Evolutionary conservation across 352 stramenopile genomes (phyloP).

Genomic region (Paralagenidium karlingii): DNA sequence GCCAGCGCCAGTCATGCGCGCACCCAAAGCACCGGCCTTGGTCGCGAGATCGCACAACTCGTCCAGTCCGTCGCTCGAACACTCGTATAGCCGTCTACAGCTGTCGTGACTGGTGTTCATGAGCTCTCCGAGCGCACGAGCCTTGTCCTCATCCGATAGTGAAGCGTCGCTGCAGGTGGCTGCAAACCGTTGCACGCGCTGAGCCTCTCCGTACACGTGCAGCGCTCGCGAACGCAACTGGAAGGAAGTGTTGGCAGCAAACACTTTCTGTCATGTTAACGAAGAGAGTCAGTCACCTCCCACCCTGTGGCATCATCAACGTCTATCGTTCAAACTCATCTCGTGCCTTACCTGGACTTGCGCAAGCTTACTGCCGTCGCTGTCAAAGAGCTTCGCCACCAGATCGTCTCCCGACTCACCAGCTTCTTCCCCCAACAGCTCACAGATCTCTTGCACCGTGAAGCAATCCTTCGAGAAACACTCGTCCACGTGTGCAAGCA

Average conservation of each 20-base stretch:
- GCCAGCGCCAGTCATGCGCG: conserved; percentile 63
- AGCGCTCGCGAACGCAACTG: conserved; percentile 36
- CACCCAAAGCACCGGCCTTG: conserved; percentile 39
- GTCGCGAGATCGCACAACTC: conserved; percentile 29
- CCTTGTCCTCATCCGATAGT: not conserved
- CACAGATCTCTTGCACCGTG: too few relatives aligned
- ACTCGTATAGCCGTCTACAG: conserved; percentile 60
- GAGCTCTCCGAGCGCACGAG: conserved; percentile 30
- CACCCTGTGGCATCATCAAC: too few relatives aligned
- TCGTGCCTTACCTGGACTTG: too few relatives aligned
- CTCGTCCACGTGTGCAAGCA: too few relatives aligned
- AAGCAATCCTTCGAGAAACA: too few relatives aligned
- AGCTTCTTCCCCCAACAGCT: too few relatives aligned
- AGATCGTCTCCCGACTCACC: too few relatives aligned
- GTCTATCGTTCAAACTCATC: too few relatives aligned
- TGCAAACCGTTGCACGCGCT: conserved; percentile 41
- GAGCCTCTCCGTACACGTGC: conserved; percentile 59
- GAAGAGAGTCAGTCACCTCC: not conserved
- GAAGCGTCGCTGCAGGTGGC: conserved; percentile 7
- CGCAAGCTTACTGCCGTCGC: too few relatives aligned
- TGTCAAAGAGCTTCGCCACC: too few relatives aligned
- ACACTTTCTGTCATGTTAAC: conserved; percentile 15
- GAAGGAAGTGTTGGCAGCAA: conserved; percentile 18
- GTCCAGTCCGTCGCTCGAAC: conserved; percentile 61
- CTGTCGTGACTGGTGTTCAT: conserved; percentile 60